Conservation (phyloP, 192 early-diverging fungal species). For the Coemansia javaensis region DNA sequence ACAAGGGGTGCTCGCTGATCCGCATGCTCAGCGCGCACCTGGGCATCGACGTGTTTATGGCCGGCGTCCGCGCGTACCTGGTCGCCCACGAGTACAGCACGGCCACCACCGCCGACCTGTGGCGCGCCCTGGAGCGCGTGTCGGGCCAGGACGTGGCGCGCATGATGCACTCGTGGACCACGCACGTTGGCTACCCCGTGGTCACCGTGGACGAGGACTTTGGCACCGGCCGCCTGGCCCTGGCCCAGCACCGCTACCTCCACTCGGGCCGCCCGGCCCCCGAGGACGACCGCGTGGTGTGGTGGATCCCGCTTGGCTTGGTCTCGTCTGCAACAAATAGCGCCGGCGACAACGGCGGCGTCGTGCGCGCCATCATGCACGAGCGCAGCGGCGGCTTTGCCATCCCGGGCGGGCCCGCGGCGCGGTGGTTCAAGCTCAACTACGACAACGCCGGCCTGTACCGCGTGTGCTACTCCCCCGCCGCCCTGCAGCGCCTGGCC, state of each 20-base stretch:
- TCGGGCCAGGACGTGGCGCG: conserved; percentile 58
- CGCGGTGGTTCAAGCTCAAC: conserved; percentile 81
- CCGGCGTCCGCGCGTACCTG: conserved; percentile 58
- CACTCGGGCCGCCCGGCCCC: conserved; percentile 53
- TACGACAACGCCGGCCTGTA: conserved; percentile 73
- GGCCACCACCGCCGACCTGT: conserved; percentile 70
- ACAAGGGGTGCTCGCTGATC: conserved; percentile 76
- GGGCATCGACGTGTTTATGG: conserved; percentile 50
- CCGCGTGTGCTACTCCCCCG: conserved; percentile 71
- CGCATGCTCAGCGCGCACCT: conserved; percentile 71
- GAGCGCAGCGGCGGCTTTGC: conserved; percentile 29
- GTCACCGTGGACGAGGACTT: conserved; percentile 55
- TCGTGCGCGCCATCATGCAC: conserved; percentile 19
- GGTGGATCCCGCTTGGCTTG: conserved; percentile 62
- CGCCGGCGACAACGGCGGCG: background rate
- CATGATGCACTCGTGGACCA: conserved; percentile 75
- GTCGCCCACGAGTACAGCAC: conserved; percentile 64
- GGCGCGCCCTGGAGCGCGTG: conserved; percentile 60
- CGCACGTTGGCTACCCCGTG: conserved; percentile 62
- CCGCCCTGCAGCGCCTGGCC: conserved; percentile 52
- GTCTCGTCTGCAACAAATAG: conserved; percentile 2
- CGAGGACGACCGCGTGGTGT: conserved; percentile 60
- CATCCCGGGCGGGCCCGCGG: conserved; percentile 26
- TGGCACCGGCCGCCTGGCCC: conserved; percentile 38
- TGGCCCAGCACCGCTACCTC: conserved; percentile 66